These are phyloP conservation scores for Mucor racemosus DNA, from an alignment of 371 early-diverging fungal genomes.

Conservation along the genomic window DNA sequence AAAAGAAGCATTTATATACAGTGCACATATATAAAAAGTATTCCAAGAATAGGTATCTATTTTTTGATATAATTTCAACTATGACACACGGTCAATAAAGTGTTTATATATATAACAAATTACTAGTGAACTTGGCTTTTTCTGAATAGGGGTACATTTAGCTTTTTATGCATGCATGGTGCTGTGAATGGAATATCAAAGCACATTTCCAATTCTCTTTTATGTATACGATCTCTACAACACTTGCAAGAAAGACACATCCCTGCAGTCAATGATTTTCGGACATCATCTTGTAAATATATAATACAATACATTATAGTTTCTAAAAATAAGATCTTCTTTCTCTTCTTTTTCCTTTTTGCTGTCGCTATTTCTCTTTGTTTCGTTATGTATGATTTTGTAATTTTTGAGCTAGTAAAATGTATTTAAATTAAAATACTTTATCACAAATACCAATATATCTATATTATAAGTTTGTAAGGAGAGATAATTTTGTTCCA, in stretches of 20 bases:
- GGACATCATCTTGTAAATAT: neutral
- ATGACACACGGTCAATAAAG: neutral
- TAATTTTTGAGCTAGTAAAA: neutral
- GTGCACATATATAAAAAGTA: neutral
- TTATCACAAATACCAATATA: neutral
- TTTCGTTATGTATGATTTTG: neutral
- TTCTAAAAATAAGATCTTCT: neutral
- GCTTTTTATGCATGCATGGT: conserved; percentile 1
- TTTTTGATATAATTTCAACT: conserved; percentile 2
- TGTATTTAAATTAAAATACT: neutral
- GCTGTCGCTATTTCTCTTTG: no score
- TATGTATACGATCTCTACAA: neutral
- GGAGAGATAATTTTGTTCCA: neutral
- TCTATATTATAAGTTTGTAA: neutral
- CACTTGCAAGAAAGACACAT: neutral
- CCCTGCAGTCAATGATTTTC: neutral
- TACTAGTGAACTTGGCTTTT: neutral
- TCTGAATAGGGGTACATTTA: conserved; percentile 9
- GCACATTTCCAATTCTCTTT: neutral
- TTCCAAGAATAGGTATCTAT: conserved; percentile 9
- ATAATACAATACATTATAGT: neutral
- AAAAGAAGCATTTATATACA: conserved; percentile 2
- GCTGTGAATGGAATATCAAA: conserved; percentile 8
- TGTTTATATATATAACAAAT: neutral
- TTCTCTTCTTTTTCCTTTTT: neutral